Base-by-base conservation (phyloP, 306 rosid genomes). In the Dalbergia cultrata region DNA sequence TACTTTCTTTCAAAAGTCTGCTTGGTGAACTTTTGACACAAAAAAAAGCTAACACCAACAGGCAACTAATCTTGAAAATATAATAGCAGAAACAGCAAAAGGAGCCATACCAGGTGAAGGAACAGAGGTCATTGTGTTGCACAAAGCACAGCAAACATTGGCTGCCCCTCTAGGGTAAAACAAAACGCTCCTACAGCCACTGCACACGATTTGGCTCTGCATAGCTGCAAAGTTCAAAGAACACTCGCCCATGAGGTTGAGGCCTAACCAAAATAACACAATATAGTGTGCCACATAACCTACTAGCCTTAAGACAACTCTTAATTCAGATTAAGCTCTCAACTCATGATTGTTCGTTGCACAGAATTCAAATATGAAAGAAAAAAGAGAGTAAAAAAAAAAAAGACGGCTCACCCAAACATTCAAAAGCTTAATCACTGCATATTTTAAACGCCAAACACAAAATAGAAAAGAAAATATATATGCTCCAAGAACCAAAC, bases 151-250 rank as follows among this genome's bases (percentile, higher is more conserved):
- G 50, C 97, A 90, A 60, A 92, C 94, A 81, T 92, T 90, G 19
- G 92, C 66, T n/a, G 97, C 94, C 72, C 92, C 97, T 84, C 92
- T 86, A 35, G 92, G 94, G 79, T 92, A 92, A 43, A 92, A 91
- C 84, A 92, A 93, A 41, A 87, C 62, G 82, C 83, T 92, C 87
- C 97, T 85, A 78, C 94, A 92, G 64, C 97, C 97, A 63, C 61
- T 84, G 85, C 97, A 92, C 79, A 90, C 90, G 69, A 92, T 84
- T 86, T 92, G 97, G 86, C 87, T 90, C 91, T 92, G 97, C 97
- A 92, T 92, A 69, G 66, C 97, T 92, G 86, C 95, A 90, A 72
- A 43, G 33, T 77, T 34, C 41, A 75, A 78, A 81, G 14, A 61
- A 45, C 77, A 56, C 9, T 52, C 63, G 52, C 13, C 75, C 33